phyloP scores from a whole-genome alignment of 2,329 filamentous ascomycete genomes.

The Colletotrichum simmondsii region DNA sequence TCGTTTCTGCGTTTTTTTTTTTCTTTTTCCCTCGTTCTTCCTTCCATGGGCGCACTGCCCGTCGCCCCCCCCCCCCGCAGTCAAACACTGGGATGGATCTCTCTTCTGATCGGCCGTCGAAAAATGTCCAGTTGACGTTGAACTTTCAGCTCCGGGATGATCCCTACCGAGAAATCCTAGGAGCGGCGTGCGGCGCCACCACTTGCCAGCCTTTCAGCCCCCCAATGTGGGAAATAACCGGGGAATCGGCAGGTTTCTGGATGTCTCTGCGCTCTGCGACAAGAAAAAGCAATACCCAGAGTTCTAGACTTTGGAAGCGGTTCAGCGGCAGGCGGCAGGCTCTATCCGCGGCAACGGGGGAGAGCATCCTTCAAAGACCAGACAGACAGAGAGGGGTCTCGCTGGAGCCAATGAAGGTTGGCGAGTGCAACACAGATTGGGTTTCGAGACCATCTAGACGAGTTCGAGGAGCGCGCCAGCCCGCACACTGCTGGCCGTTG shows the following conservation, averaged over 20 bases:
- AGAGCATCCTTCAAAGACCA: neutral
- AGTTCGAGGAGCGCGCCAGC: neutral
- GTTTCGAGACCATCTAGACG: neutral
- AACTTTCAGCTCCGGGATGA: conserved; percentile 10
- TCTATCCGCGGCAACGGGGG: neutral
- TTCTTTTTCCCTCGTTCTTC: neutral
- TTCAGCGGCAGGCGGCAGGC: conserved; percentile 5
- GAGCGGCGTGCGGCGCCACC: neutral
- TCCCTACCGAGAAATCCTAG: conserved; percentile 2
- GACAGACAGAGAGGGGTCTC: neutral
- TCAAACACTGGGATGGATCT: conserved; percentile 26
- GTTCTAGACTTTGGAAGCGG: conserved; percentile 9
- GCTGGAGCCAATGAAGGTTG: neutral
- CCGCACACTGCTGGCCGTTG: neutral
- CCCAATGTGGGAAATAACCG: conserved; percentile 11
- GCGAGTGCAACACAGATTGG: neutral
- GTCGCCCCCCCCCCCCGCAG: conserved; percentile 7
- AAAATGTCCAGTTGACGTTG: conserved; percentile 15
- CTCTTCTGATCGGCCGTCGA: conserved; percentile 5
- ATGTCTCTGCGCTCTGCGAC: conserved; percentile 4
- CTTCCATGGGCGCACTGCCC: neutral
- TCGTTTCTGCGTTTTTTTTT: neutral
- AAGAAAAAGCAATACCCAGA: conserved; percentile 21
- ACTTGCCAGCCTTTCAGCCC: conserved; percentile 1
- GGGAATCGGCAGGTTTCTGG: conserved; percentile 17